Conservation (phyloP, 495 filamentous ascomycete genomes). For the Pseudomonodictys pantanalensis region DNA sequence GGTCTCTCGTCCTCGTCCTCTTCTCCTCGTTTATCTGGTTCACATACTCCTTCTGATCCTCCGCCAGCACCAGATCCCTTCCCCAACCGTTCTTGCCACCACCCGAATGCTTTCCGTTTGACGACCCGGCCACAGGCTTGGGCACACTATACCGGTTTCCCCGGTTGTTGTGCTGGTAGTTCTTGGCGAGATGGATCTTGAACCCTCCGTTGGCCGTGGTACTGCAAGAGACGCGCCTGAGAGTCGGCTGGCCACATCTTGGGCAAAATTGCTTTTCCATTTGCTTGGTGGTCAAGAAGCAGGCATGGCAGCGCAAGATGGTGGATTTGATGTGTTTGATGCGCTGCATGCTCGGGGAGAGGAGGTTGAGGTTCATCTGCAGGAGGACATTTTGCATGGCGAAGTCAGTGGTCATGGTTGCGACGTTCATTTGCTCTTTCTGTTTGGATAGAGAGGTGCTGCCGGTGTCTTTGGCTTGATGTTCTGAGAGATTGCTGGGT, state of each 20-base stretch:
- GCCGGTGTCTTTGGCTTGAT: slow-evolving; percentile 65
- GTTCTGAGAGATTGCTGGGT: slow-evolving; percentile 82
- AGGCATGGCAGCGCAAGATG: slow-evolving; percentile 90
- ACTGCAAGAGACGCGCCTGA: slow-evolving; percentile 81
- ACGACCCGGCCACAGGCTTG: slow-evolving; percentile 76
- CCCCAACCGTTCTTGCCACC: slow-evolving; percentile 90
- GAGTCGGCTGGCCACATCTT: slow-evolving; percentile 79
- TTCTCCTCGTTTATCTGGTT: slow-evolving; percentile 60
- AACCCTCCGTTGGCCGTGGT: slow-evolving; percentile 78
- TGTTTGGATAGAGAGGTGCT: slow-evolving; percentile 49
- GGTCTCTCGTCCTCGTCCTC: slow-evolving; percentile 68
- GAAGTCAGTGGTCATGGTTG: slow-evolving; percentile 88
- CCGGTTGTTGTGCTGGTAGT: slow-evolving; percentile 93
- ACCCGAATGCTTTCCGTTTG: slow-evolving; percentile 61
- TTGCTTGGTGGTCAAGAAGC: slow-evolving; percentile 81
- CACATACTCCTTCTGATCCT: slow-evolving; percentile 94
- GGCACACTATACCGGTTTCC: slow-evolving; percentile 88
- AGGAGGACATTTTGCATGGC: slow-evolving; percentile 95
- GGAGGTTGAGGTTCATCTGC: slow-evolving; percentile 88
- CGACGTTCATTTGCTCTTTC: slow-evolving; percentile 68
- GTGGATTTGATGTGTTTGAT: slow-evolving; percentile 79
- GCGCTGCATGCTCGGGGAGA: slow-evolving; percentile 72
- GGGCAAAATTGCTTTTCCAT: slow-evolving; percentile 92
- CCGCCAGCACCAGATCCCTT: slow-evolving; percentile 73
- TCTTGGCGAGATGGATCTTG: slow-evolving; percentile 84